A percentile compares a stretch with the other conserved stretches of the same genome.
These are phyloP conservation scores for Corylus americana DNA, from an alignment of 306 rosid genomes.

Conservation along the genomic window DNA sequence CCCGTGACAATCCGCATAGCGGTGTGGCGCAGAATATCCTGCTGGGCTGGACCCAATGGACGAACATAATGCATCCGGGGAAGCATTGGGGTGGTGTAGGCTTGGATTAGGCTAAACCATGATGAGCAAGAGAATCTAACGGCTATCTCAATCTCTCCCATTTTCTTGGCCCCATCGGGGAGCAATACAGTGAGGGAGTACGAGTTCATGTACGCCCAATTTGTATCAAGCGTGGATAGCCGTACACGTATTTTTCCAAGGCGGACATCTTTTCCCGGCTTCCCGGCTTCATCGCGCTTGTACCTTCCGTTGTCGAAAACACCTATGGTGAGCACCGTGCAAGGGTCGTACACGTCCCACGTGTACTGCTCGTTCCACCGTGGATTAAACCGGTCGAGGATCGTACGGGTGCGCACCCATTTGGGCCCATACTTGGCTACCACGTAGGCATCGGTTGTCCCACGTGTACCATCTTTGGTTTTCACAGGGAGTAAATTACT, in stretches of 20 bases:
- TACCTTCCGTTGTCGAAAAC: slow-evolving; percentile 78
- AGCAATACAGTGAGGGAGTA: slow-evolving; percentile 62
- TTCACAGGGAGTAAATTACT: slow-evolving; percentile 72
- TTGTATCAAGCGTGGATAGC: slow-evolving; percentile 67
- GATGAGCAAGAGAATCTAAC: slow-evolving; percentile 75
- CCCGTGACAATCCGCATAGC: slow-evolving; percentile 79
- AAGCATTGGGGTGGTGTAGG: slow-evolving; percentile 66
- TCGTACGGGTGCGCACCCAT: slow-evolving; percentile 84
- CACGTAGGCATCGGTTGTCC: slow-evolving; percentile 77
- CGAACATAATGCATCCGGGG: slow-evolving; percentile 84
- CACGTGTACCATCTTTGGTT: slow-evolving; percentile 66
- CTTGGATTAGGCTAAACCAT: slow-evolving; percentile 74
- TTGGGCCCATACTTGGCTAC: slow-evolving; percentile 85
- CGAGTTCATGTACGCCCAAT: slow-evolving; percentile 61
- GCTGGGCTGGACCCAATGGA: slow-evolving; percentile 78
- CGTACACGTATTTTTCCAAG: slow-evolving; percentile 72
- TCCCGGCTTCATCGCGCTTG: slow-evolving; percentile 51
- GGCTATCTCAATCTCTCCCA: slow-evolving; percentile 88
- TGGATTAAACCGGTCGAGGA: slow-evolving; percentile 77
- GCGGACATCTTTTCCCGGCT: slow-evolving; percentile 54
- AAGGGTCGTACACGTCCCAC: slow-evolving; percentile 84
- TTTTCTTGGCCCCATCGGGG: slow-evolving; percentile 80
- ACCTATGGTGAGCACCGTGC: slow-evolving; percentile 74
- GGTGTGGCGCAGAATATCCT: slow-evolving; percentile 67
- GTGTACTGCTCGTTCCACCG: slow-evolving; percentile 92